These are phyloP conservation scores for Dimocarpus longan DNA, from an alignment of 345 rosid genomes.

Conservation along the genomic window DNA sequence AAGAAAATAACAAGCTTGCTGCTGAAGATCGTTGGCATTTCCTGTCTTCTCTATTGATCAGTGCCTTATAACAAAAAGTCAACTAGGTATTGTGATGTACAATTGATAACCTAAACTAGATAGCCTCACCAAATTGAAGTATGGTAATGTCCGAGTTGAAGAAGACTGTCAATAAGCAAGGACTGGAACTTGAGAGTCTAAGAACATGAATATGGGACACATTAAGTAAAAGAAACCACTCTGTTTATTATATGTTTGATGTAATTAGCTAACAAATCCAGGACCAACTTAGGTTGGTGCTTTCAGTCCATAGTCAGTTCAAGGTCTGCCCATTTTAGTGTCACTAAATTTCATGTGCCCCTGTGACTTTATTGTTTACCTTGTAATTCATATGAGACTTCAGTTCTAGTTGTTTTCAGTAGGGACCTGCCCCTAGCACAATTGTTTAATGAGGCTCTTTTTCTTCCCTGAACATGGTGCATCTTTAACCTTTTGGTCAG, in stretches of 20 bases:
- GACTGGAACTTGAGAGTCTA: neutral
- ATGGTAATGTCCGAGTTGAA: neutral
- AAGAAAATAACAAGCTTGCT: neutral
- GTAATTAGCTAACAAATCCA: neutral
- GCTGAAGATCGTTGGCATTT: neutral
- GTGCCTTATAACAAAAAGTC: neutral
- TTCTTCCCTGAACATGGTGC: neutral
- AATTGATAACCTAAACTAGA: neutral
- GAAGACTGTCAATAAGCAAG: neutral
- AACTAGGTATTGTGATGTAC: neutral
- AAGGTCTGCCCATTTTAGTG: neutral
- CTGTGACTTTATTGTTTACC: neutral
- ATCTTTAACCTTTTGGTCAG: neutral
- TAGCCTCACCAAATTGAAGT: neutral
- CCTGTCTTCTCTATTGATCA: neutral
- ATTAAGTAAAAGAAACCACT: neutral
- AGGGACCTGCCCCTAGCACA: neutral
- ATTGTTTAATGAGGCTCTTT: neutral
- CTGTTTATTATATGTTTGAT: neutral
- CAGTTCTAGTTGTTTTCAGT: neutral
- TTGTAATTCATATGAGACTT: neutral
- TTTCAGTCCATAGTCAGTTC: neutral
- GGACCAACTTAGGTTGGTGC: neutral
- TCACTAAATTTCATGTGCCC: neutral
- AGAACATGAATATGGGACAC: neutral